Conservation (phyloP, 2,329 filamentous ascomycete species). For the Cadophora sp. region DNA sequence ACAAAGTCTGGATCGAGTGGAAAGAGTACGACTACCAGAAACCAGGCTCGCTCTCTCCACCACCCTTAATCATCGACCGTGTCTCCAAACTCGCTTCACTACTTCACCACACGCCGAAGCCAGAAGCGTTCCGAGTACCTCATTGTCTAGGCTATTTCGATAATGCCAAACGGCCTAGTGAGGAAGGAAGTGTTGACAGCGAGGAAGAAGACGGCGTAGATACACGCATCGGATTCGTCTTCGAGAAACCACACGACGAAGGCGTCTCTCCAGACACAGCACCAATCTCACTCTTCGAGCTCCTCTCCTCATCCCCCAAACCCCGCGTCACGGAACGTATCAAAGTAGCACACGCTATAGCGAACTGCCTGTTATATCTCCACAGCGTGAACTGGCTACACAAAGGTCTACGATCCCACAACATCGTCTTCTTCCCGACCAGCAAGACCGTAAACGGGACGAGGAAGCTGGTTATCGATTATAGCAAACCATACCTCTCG, state of each 20-base stretch:
- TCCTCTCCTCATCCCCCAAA: constrained; percentile 51
- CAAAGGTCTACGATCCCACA: constrained; percentile 62
- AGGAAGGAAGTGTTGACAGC: background rate
- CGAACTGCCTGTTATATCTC: constrained; percentile 60
- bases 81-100: constrained; percentile 56
- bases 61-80: constrained; percentile 52
- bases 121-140: constrained; percentile 56
- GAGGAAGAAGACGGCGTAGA: constrained; percentile 51
- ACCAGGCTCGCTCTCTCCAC: constrained; percentile 47
- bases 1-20: constrained; percentile 57
- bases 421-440: constrained; percentile 58
- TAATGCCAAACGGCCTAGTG: constrained; percentile 43
- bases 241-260: constrained; percentile 54
- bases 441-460: constrained; percentile 16
- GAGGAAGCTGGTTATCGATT: constrained; percentile 44
- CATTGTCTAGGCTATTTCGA: constrained; percentile 60
- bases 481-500: constrained; percentile 53
- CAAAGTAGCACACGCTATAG: constrained; percentile 57
- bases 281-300: constrained; percentile 55
- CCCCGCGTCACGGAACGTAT: constrained; percentile 60
- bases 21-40: constrained; percentile 54
- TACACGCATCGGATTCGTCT: constrained; percentile 59
- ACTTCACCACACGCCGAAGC: constrained; percentile 55
- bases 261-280: constrained; percentile 46
- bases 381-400: constrained; percentile 64